Evolutionary conservation across 108 stramenopile genomes (phyloP), one percentile per base, ranked within the genome.

Genomic region (Chaetoceros muelleri): DNA sequence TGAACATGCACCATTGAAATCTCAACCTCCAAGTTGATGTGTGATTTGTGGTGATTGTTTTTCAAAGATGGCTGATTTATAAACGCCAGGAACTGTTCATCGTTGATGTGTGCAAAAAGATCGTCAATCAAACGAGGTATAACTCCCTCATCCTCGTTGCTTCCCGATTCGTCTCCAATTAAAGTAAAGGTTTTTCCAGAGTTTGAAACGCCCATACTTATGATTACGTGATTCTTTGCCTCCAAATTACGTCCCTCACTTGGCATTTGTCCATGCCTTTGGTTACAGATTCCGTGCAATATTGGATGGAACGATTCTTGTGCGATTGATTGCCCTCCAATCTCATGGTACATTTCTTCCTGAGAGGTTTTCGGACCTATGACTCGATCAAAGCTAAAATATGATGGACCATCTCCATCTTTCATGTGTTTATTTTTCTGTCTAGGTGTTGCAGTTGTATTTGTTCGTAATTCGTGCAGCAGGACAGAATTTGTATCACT

Each of bases 161-260:
- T 26, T 18, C 52, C 46, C 19, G 62, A 50, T 18, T 16, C 58
- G 30, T 60, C 61, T 8, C 76, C 72, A 31, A 73, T 58, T 26
- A 69, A 67, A 2, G 72, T 70, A 51, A 66, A 73, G 1, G 77
- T 67, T 53, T 78, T 78, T 34, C 77, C 77, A 24, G 72, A 70
- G 21, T 54, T 58, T 23, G 69, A 55, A 8, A 67, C 58, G 16
- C 77, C 77, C 66, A 78, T 70, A 34, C 52, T 62, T 25, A 78
- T 45, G 3, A 73, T n/a, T 0, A 78, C 50, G 60, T 78, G 72
- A 48, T 51, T 64, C 17, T 55, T 55, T 30, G 31, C 17, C 5
- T 10, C 34, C 5, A 10, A 10, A 13, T 29, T 55, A 3, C 8
- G 29, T n/a, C n/a, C n/a, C n/a, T n/a, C n/a, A n/a, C n/a, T n/a